A percentile compares a stretch with the other conserved stretches of the same genome.
phyloP scores from a whole-genome alignment of 2,329 filamentous ascomycete genomes.

The Ophiostoma sp. region DNA sequence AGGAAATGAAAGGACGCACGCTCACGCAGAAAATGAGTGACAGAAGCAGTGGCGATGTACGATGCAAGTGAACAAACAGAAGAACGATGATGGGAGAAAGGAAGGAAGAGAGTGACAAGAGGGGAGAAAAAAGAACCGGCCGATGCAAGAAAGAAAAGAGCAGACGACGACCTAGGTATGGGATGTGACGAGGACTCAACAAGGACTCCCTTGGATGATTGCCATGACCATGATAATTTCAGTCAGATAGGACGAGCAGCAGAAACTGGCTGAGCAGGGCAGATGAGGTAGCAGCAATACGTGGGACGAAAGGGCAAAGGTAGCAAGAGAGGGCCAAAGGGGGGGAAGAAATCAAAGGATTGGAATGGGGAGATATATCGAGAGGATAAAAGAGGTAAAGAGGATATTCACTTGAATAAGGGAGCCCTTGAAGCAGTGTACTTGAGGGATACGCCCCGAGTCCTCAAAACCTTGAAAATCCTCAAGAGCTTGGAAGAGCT shows the following conservation, averaged over 20 bases:
- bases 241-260: neutral
- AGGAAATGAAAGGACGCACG: neutral
- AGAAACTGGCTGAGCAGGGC: slow-evolving; percentile 1
- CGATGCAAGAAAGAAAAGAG: slow-evolving; percentile 12
- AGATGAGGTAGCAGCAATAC: neutral
- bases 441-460: slow-evolving; percentile 15
- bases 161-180: neutral
- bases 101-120: slow-evolving; percentile 12
- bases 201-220: slow-evolving; percentile 20
- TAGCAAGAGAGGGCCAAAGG: slow-evolving; percentile 5
- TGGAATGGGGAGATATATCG: slow-evolving; percentile 21
- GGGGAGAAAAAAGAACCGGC: slow-evolving; percentile 4
- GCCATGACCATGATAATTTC: slow-evolving; percentile 20
- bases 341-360: slow-evolving; percentile 14
- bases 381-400: slow-evolving; percentile 3
- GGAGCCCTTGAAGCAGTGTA: slow-evolving; percentile 13
- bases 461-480: neutral
- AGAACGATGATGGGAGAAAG: slow-evolving; percentile 5
- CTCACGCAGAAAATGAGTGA: slow-evolving; percentile 13
- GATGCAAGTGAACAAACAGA: neutral
- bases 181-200: slow-evolving; percentile 8
- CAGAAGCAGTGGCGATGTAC: neutral
- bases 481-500: neutral
- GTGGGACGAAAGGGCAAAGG: neutral
- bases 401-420: slow-evolving; percentile 13